Percentiles rank a stretch among this genome's conserved stretches.
Conservation (phyloP, 257 asterid genomes). For the Solanum sejunctum region DNA sequence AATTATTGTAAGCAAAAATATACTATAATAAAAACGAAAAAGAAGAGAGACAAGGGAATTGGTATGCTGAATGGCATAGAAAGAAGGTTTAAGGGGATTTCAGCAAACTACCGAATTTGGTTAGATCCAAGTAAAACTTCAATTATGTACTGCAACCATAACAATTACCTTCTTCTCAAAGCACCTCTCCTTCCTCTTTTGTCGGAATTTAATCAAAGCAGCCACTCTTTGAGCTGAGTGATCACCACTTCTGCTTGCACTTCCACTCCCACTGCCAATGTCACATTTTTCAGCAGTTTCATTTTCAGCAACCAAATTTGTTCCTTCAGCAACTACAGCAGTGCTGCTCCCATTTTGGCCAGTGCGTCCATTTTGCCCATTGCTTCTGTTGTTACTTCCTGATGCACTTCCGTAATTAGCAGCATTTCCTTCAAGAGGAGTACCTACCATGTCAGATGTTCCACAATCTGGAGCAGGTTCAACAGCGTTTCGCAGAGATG, state of each 20-base stretch:
- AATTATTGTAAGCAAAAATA: background rate
- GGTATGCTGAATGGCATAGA: background rate
- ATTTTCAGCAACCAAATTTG: conserved; percentile 15
- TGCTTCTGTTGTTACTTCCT: conserved; percentile 32
- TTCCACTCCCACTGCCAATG: conserved; percentile 12
- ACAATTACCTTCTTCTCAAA: conserved; percentile 35
- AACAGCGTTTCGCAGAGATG: conserved; percentile 7
- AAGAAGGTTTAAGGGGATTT: background rate
- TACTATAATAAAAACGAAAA: background rate
- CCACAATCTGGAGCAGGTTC: conserved; percentile 11
- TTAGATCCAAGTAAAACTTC: background rate
- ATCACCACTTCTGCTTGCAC: conserved; percentile 17
- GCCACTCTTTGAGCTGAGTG: conserved; percentile 27
- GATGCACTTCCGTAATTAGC: conserved; percentile 40
- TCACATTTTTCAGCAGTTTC: conserved; percentile 14
- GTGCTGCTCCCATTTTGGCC: conserved; percentile 26
- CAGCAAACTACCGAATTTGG: background rate
- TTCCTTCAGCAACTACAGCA: conserved; percentile 24
- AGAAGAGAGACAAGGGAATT: background rate
- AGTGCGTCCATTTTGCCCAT: conserved; percentile 32
- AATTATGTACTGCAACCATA: background rate
- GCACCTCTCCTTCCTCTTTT: conserved; percentile 42
- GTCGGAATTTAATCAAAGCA: conserved; percentile 35
- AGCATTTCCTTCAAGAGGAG: conserved; percentile 22
- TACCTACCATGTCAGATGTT: conserved; percentile 6